A percentile compares a stretch with the other conserved stretches of the same genome.
Evolutionary conservation across 2,329 filamentous ascomycete genomes (phyloP).

Genomic region (Plenodomus tracheiphilus): DNA sequence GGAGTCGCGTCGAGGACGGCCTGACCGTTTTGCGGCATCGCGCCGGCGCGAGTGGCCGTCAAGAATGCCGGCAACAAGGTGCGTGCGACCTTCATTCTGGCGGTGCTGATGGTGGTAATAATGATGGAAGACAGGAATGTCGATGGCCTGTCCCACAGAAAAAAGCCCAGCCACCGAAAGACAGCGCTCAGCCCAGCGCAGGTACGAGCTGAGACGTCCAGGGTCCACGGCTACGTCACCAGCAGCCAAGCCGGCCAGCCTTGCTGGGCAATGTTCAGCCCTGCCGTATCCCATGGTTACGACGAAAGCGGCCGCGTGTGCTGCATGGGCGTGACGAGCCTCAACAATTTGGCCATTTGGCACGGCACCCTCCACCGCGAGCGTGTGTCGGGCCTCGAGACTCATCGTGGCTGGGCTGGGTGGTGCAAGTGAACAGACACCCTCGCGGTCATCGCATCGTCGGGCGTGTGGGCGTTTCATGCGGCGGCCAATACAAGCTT

Average conservation of each 20-base stretch:
- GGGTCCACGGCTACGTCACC: background rate
- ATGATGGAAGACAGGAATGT: background rate
- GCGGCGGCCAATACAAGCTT: too few relatives aligned
- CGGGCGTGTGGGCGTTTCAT: too few relatives aligned
- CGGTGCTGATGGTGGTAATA: background rate
- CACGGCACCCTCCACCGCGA: too few relatives aligned
- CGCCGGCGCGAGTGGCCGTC: slow-evolving; percentile 12
- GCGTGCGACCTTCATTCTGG: slow-evolving; percentile 21
- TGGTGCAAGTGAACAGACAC: background rate
- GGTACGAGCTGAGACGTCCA: background rate
- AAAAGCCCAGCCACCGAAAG: background rate
- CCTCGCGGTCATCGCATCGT: too few relatives aligned
- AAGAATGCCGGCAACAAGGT: slow-evolving; percentile 17
- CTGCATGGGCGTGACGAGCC: too few relatives aligned
- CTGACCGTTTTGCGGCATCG: slow-evolving; percentile 25
- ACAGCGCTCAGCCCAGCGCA: background rate
- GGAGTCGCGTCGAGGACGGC: slow-evolving; percentile 14
- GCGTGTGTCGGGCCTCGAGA: too few relatives aligned
- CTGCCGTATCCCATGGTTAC: too few relatives aligned
- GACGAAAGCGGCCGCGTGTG: too few relatives aligned
- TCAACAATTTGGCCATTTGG: too few relatives aligned
- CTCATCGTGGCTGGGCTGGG: too few relatives aligned
- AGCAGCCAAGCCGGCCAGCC: background rate
- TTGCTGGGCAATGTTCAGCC: slow-evolving; percentile 8
- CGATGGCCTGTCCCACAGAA: background rate